Evolutionary conservation across 2,329 filamentous ascomycete species (phyloP).

Genomic region (Calycina herbarum): DNA sequence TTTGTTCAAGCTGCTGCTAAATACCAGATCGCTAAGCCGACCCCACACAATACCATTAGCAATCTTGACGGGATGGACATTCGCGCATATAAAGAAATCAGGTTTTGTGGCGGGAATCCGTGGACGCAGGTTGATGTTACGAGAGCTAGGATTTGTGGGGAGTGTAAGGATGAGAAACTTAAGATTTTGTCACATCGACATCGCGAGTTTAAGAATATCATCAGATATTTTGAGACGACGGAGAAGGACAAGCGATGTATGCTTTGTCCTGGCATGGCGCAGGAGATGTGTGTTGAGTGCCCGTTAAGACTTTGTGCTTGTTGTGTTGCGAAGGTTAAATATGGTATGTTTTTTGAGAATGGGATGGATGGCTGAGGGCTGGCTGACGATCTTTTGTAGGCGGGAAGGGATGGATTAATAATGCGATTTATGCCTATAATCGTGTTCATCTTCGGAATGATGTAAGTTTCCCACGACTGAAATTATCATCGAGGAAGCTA

Average conservation of each 20-base stretch:
- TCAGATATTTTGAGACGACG: neutral
- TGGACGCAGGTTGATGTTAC: slow-evolving; percentile 25
- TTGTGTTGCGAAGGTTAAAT: neutral
- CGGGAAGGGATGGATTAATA: slow-evolving; percentile 3
- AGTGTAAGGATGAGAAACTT: slow-evolving; percentile 18
- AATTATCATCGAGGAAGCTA: too few relatives aligned
- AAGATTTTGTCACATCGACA: slow-evolving; percentile 23
- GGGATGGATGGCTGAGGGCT: neutral
- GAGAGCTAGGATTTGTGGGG: slow-evolving; percentile 24
- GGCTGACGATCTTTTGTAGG: neutral
- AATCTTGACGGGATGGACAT: slow-evolving; percentile 12
- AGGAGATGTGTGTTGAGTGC: neutral
- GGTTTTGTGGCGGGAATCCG: slow-evolving; percentile 22
- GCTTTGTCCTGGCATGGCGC: slow-evolving; percentile 12
- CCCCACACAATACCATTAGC: slow-evolving; percentile 4
- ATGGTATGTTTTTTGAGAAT: slow-evolving; percentile 1
- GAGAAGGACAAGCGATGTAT: slow-evolving; percentile 19
- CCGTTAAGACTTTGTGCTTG: slow-evolving; percentile 3
- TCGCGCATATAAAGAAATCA: neutral
- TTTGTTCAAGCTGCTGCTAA: neutral
- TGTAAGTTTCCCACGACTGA: neutral
- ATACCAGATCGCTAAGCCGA: neutral
- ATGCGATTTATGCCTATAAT: slow-evolving; percentile 5
- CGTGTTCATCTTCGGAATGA: slow-evolving; percentile 15
- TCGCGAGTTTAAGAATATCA: slow-evolving; percentile 1